These are phyloP conservation scores for Debaryomyces sp. DNA, from an alignment of 1,139 yeast genomes.

Conservation along the genomic window DNA sequence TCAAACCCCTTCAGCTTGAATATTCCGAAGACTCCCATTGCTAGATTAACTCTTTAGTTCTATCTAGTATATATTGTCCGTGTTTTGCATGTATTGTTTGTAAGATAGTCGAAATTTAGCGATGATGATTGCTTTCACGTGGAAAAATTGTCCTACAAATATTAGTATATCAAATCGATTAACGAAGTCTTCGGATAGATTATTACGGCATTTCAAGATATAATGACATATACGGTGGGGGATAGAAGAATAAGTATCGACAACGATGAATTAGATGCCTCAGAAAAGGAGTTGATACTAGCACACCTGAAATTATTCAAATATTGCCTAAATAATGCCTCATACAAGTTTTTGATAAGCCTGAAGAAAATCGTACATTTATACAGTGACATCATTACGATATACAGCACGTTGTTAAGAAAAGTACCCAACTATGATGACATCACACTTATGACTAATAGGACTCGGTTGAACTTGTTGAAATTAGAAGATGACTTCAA, in stretches of 20 bases:
- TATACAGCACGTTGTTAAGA: conserved; percentile 41
- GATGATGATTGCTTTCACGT: conserved; percentile 6
- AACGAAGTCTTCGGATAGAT: neutral
- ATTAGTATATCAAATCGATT: neutral
- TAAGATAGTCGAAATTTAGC: neutral
- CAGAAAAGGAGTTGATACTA: conserved; percentile 29
- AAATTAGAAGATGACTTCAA: conserved; percentile 38
- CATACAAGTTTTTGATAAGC: conserved; percentile 29
- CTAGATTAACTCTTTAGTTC: neutral
- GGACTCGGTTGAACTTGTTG: conserved; percentile 25
- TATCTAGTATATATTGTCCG: neutral
- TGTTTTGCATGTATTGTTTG: neutral
- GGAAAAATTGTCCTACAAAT: neutral
- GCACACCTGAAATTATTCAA: conserved; percentile 35
- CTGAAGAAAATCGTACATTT: conserved; percentile 40
- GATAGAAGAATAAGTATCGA: conserved; percentile 30
- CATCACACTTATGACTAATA: conserved; percentile 36
- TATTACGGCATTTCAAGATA: neutral
- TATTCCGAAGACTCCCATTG: conserved; percentile 33
- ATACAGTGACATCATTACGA: conserved; percentile 41
- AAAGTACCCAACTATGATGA: conserved; percentile 49
- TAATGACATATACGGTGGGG: conserved; percentile 41
- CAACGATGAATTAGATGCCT: conserved; percentile 19
- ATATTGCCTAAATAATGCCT: conserved; percentile 37
- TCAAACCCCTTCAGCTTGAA: conserved; percentile 46